Conservation (phyloP, 1,284 basidiomycete species). For the Trametes versicolor region DNA sequence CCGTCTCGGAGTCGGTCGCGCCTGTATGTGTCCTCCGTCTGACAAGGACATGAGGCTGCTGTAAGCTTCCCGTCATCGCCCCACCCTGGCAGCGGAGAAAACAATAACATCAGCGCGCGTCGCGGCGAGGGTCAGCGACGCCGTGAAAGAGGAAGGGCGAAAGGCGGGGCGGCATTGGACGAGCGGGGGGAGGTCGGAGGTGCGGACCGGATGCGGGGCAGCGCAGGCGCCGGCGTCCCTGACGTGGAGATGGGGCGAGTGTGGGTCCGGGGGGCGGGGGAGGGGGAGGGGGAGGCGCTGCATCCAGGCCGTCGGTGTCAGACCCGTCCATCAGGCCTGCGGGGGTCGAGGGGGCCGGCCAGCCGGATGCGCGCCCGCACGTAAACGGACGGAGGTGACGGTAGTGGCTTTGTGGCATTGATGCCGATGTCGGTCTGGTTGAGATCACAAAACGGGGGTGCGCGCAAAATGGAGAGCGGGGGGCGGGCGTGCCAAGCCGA, state of each 20-base stretch:
- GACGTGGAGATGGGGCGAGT: neutral
- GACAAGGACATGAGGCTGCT: neutral
- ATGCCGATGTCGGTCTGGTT: slow-evolving; percentile 7
- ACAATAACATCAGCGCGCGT: slow-evolving; percentile 18
- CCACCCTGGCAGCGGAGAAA: slow-evolving; percentile 13
- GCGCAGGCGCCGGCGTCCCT: neutral
- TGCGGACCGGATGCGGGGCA: slow-evolving; percentile 3
- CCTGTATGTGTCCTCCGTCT: neutral
- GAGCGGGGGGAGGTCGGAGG: neutral
- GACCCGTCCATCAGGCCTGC: neutral
- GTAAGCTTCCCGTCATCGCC: neutral
- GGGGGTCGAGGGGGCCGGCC: slow-evolving; percentile 1
- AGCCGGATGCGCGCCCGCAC: neutral
- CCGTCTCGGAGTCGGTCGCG: neutral
- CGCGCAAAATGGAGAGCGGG: slow-evolving; percentile 15
- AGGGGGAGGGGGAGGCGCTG: slow-evolving; percentile 10
- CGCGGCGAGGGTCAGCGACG: slow-evolving; percentile 14
- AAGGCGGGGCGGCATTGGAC: neutral
- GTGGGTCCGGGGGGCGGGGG: slow-evolving; percentile 3
- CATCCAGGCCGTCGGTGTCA: neutral
- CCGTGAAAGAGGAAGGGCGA: slow-evolving; percentile 11
- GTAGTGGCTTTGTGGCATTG: slow-evolving; percentile 32
- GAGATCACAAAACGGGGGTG: slow-evolving; percentile 17
- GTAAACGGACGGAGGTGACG: slow-evolving; percentile 17
- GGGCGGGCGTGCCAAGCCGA: neutral